Percentiles rank a stretch among this genome's conserved stretches.
Evolutionary conservation across 441 rosid species (phyloP).

Genomic region (Viola pubescens): DNA sequence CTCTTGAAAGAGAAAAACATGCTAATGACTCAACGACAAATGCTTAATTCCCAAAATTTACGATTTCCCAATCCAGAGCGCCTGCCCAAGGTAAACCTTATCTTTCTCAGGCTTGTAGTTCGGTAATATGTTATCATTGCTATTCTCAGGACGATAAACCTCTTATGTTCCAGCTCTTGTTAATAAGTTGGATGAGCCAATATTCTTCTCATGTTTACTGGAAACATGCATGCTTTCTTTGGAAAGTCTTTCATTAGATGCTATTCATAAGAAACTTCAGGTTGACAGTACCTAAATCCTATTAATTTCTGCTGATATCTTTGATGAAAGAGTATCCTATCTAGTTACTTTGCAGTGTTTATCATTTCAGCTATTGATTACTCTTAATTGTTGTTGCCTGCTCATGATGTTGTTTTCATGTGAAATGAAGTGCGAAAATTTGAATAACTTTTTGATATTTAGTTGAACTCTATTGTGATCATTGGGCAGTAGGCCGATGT

Average conservation of each 20-base stretch:
- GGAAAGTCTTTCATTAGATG: too few species aligned
- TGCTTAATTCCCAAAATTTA: constrained; percentile 72
- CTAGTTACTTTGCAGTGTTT: too few species aligned
- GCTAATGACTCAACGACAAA: constrained; percentile 89
- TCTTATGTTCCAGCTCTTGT: not conserved
- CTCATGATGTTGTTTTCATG: not conserved
- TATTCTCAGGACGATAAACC: constrained; percentile 2
- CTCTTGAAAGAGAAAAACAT: constrained; percentile 88
- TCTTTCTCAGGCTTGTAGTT: constrained; percentile 4
- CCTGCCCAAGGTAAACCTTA: constrained; percentile 55
- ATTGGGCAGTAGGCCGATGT: too few species aligned
- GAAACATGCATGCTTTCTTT: too few species aligned
- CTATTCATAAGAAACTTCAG: too few species aligned
- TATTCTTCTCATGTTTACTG: too few species aligned
- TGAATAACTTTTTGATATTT: not conserved
- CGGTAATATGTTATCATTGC: not conserved
- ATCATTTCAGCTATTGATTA: too few species aligned
- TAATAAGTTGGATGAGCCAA: too few species aligned
- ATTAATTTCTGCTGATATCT: too few species aligned
- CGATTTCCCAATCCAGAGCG: constrained; percentile 85
- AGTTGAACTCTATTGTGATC: not conserved
- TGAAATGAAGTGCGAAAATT: not conserved
- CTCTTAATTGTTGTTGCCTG: too few species aligned
- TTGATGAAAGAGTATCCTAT: too few species aligned
- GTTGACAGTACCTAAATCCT: too few species aligned